These are phyloP conservation scores for Penicillium concentricum DNA, from an alignment of 2,329 filamentous ascomycete genomes.

Conservation along the genomic window DNA sequence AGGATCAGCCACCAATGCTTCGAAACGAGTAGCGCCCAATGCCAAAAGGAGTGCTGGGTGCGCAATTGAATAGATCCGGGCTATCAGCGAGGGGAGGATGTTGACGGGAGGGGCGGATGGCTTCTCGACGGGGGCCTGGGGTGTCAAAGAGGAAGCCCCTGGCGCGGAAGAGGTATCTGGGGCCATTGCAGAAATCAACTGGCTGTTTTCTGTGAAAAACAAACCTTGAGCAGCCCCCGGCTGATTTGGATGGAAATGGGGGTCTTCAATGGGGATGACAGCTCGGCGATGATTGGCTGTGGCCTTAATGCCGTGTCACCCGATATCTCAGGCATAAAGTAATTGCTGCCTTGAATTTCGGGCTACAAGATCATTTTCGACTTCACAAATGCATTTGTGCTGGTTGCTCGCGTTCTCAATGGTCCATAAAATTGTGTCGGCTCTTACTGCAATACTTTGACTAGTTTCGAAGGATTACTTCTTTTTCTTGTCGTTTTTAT, in stretches of 20 bases:
- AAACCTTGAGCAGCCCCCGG: constrained; percentile 12
- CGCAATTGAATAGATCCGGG: constrained; percentile 60
- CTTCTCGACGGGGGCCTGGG: constrained; percentile 23
- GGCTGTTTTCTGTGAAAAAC: not conserved
- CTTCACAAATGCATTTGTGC: not conserved
- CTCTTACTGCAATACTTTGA: too few relatives aligned
- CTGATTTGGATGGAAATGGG: constrained; percentile 11
- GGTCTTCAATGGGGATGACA: not conserved
- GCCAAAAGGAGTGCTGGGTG: constrained; percentile 68
- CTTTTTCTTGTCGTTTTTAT: not conserved
- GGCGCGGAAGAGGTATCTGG: constrained; percentile 8
- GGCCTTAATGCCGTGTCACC: constrained; percentile 5
- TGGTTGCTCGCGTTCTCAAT: too few relatives aligned
- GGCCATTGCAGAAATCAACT: constrained; percentile 12
- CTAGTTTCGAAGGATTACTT: not conserved
- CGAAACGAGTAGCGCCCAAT: constrained; percentile 64
- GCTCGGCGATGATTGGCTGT: constrained; percentile 11
- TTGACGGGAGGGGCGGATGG: constrained; percentile 43
- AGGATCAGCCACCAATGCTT: constrained; percentile 67
- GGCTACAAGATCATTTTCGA: not conserved
- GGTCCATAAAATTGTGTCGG: not conserved
- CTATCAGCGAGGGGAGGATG: constrained; percentile 48
- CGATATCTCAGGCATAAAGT: not conserved
- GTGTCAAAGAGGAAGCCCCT: constrained; percentile 1
- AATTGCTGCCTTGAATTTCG: not conserved